Evolutionary conservation across 352 stramenopile genomes (phyloP), one percentile per base, ranked within the genome.

Genomic region (Phytophthora citrophthora): DNA sequence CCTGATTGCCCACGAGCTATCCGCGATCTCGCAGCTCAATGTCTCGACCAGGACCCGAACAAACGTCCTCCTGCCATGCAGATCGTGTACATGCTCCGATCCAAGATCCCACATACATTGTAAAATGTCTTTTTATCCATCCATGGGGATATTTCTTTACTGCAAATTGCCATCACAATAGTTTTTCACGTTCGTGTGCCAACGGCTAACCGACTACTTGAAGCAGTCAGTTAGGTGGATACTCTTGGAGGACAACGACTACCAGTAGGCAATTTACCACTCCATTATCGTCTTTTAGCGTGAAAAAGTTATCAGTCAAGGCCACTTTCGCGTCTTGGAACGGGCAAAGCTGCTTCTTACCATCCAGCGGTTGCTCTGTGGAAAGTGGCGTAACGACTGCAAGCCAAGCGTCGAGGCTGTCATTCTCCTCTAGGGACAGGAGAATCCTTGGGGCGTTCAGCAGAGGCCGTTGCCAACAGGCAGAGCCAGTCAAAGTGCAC

Each of bases 31-130:
- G 76, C 76, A 15, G 16, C 29, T 4, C 53, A 74, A 16, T 85
- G 76, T 32, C 65, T 85, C 29, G 66, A 80, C 48, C 51, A 72
- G 8, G 60, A 81, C 29, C 72, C 76, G 41, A 63, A 43, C 26
- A 79, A 84, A n/a, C 72, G 76, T 6, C 76, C 72, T 31, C 53
- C 59, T 0, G 76, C 76, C 40, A 77, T 81, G 70, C 59, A 82
- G 34, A 80, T 83, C 27, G 64, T 79, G 29, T 83, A 81, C 57
- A 61, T 70, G 46, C 62, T 83, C 12, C 68, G 75, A 40, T 83
- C 75, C 24, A 80, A 83, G 61, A 80, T 82, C 55, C 57, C 45
- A 6, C 56, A 24, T n/a, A 75, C 61, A 48, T 52, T 79, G 45
- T 76, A 74, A 58, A 63, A 64, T 44, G 34, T 54, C 27, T 58